Evolutionary conservation across 805 yeast genomes (phyloP), one percentile per base, ranked within the genome.

Genomic region (Cyberlindnera meyerae): DNA sequence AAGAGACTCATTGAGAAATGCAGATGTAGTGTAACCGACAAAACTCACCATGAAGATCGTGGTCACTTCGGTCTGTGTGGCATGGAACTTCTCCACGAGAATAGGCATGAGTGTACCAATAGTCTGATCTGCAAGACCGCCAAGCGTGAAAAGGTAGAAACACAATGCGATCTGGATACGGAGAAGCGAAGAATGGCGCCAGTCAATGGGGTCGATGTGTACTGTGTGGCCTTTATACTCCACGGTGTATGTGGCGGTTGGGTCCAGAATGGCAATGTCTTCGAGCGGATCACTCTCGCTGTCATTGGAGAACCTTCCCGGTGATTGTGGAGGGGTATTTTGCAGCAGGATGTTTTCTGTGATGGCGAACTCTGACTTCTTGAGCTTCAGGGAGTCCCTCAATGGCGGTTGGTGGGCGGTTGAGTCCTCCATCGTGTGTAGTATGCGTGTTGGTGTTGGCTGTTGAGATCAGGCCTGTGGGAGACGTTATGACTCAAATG

Each of bases 51-150:
- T 53, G 45, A 77, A 79, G 2, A 79, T 53, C 24, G 66, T 49
- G 6, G 82, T 71, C 1, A 73, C 59, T 21, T 62, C 60, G 1
- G 72, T 55, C 45, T 80, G 73, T 44, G 70, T 61, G 8, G 77
- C 65, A 1, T 59, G 18, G 50, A 76, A 80, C 33, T 71, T 57
- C 7, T 51, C 53, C 39, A 76, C 70, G 8, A 79, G 45, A 27
- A 66, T 59, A 1, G 82, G 82, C 36, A 80, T 60, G 24, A 79
- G 51, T 0, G 83, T 68, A 0, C 86, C 86, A 14, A 77, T 55
- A 0, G 81, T 64, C 51, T 79, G 82, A 47, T 80, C 86, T 5
- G 69, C 65, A 18, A 79, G 49, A 0, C 87, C 87, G 39, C 74
- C 57, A 2, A 75, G 46, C 1, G 66, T 52, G 47, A 77, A 71